phyloP scores from a whole-genome alignment of 768 basidiomycete genomes.

The Russula griseocarnosa region DNA sequence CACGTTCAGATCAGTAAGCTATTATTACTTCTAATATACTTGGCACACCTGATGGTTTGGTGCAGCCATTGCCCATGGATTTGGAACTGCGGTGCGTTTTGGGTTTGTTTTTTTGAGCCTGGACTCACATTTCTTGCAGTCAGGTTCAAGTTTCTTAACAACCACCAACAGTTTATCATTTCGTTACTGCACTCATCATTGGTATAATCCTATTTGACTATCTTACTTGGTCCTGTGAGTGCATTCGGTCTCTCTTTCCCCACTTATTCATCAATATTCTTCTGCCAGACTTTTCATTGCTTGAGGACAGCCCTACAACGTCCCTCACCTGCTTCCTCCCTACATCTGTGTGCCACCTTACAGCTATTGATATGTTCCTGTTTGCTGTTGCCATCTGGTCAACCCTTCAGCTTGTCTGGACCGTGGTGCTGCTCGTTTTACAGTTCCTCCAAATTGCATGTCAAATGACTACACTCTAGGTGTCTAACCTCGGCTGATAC shows the following conservation, averaged over 20 bases:
- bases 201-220: slow-evolving; percentile 82
- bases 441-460: slow-evolving; percentile 91
- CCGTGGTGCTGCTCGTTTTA: slow-evolving; percentile 73
- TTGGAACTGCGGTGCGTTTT: slow-evolving; percentile 87
- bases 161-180: slow-evolving; percentile 94
- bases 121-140: slow-evolving; percentile 44
- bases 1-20: slow-evolving; percentile 88
- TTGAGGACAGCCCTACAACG: slow-evolving; percentile 38
- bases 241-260: not conserved
- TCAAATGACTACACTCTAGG: slow-evolving; percentile 98
- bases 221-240: slow-evolving; percentile 77
- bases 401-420: slow-evolving; percentile 94
- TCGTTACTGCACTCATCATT: slow-evolving; percentile 78
- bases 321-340: slow-evolving; percentile 69
- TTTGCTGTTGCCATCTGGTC: slow-evolving; percentile 82
- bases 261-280: slow-evolving; percentile 7
- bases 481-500: too few species aligned
- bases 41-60: slow-evolving; percentile 12
- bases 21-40: not conserved
- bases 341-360: slow-evolving; percentile 63
- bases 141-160: slow-evolving; percentile 83
- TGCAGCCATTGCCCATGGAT: slow-evolving; percentile 96
- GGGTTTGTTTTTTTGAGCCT: not conserved
- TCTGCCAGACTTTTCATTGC: slow-evolving; percentile 51
- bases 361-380: slow-evolving; percentile 76